Evolutionary conservation across 2,329 filamentous ascomycete genomes (phyloP), one percentile per base, ranked within the genome.

Genomic region (Cladosporium sphaerospermum): DNA sequence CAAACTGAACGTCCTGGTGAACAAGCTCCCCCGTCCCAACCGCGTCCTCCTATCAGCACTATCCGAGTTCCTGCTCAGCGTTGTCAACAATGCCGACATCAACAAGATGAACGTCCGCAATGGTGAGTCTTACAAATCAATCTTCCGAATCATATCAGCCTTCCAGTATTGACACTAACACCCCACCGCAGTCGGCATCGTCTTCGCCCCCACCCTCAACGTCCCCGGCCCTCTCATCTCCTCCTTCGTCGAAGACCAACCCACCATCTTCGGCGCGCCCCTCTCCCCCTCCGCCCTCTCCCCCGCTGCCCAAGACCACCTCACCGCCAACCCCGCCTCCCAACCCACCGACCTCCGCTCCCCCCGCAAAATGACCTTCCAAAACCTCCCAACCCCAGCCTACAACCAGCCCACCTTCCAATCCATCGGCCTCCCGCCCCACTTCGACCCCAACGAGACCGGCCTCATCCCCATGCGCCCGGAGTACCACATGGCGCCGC

Each of bases 51-150:
- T 99, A 37, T 85, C 86, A 63, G 90, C 95, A 58, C 75, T 99
- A 52, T 88, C 92, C 45, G 83, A 87, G 3, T 96, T 96, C 72
- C 73, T 99, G 62, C 89, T 96, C 66, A 86, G 87, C 64, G 92
- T 99, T 62, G 89, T 96, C 65, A 90, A 93, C 70, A 90, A 96
- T 62, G 78, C 89, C 6, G 85, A 88, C 62, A 77, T 86, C 57
- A 99, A 99, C 75, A 97, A 96, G 77, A 99, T 99, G 93, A 96
- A 88, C 9, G 88, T 96, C 50, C 85, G 92, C 60, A 99, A 99
- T 65, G 74, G 70, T 73, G 62, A 66, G 70, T 61, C 13, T n/a
- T 8, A 28, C 8, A 28, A 37, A 31, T 11, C 18, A 19, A 2
- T 18, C 16, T 18, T 18, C 16, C 16, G 16, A 18, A 33, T 18